Evolutionary conservation across 352 stramenopile genomes (phyloP), one percentile per base, ranked within the genome.

Genomic region (Pythium rhizo-oryzae): DNA sequence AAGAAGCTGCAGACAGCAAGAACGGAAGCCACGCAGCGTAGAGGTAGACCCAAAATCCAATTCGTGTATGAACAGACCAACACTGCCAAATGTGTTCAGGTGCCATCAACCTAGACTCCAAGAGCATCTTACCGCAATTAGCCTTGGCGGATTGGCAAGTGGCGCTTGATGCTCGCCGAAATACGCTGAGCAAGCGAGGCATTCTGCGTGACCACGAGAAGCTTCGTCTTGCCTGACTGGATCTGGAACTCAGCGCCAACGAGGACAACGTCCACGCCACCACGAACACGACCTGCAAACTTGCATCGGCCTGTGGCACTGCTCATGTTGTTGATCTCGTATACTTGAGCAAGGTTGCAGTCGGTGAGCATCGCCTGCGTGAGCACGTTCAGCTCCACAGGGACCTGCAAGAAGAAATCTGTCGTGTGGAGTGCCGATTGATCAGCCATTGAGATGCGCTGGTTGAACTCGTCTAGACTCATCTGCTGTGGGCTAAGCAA

Each of bases 301-400:
- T 93, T 93, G 73, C 79, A 87, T 60, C 85, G 85, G 49, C 84
- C 84, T 15, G 82, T 71, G 2, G 75, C 69, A 13, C 74, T 69
- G 50, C 75, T 89, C 74, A 88, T 75, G 62, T 85, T 87, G 71
- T 93, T 87, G 72, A 91, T 88, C 49, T 93, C 84, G 46, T 93
- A 93, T 23, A 93, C 65, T 64, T 91, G 84, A 8, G 81, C 81
- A 11, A 93, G 70, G 55, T 89, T 87, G 70, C 78, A 91, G 56
- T 86, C 73, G 13, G 78, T 80, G 30, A 89, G 59, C 21, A 87
- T 72, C 0, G 73, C 78, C 50, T 90, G 74, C 35, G 87, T 72
- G 15, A 90, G 62, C 13, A 52, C 39, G 47, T 82, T 81, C 47
- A 93, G 76, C 35, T 85, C 61, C 28, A 91, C 78, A 0, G 82